phyloP scores from a whole-genome alignment of 2,329 filamentous ascomycete genomes.

The Penicillium verrucosum region DNA sequence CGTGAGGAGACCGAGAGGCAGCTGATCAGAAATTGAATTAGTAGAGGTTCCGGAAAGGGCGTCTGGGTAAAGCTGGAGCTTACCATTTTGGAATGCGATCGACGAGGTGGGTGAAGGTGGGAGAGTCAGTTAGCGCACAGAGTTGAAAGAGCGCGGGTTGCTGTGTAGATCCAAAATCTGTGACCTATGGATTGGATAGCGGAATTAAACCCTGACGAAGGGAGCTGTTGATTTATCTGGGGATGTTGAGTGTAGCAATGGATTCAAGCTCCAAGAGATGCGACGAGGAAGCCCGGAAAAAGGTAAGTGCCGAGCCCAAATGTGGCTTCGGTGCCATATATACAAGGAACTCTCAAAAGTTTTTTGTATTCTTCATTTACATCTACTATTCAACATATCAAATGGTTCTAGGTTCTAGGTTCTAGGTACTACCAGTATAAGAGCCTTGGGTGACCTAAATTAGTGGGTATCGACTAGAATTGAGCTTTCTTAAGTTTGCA shows the following conservation, averaged over 20 bases:
- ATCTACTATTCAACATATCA: background rate
- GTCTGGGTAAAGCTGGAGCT: background rate
- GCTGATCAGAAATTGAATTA: slow-evolving; percentile 38
- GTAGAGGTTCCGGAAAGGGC: background rate
- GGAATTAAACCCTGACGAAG: background rate
- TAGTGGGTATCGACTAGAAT: background rate
- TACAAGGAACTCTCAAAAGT: background rate
- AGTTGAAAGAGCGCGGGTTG: slow-evolving; percentile 5
- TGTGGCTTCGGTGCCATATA: background rate
- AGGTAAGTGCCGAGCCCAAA: slow-evolving; percentile 20
- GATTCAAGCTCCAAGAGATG: slow-evolving; percentile 23
- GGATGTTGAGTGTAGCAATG: slow-evolving; percentile 12
- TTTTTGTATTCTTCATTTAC: background rate
- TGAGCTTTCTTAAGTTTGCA: background rate
- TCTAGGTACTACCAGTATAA: background rate
- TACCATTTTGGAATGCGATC: slow-evolving; percentile 23
- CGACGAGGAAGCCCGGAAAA: slow-evolving; percentile 24
- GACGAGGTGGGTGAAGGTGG: slow-evolving; percentile 22
- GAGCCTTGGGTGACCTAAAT: background rate
- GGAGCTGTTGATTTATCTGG: slow-evolving; percentile 6
- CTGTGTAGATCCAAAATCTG: background rate
- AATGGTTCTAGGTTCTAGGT: too few relatives aligned
- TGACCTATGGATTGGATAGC: background rate
- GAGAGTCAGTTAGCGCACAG: slow-evolving; percentile 15
- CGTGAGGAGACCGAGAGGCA: slow-evolving; percentile 76